Evolutionary conservation across 331 rosid species (phyloP), one percentile per base, ranked within the genome.

Genomic region (Pyracantha coccinea): DNA sequence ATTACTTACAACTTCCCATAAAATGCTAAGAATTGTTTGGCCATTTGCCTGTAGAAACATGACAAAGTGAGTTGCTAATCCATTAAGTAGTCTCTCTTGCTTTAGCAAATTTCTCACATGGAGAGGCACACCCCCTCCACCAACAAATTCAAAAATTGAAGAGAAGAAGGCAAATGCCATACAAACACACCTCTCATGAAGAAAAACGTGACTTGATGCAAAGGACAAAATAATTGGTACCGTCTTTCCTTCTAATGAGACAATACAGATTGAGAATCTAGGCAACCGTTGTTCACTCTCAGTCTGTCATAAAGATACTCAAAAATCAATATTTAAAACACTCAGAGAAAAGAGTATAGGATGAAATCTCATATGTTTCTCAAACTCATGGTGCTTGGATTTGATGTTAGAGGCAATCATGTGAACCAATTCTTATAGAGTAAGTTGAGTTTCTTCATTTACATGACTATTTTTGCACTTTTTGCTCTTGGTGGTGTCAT

Each of bases 361-460:
- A 1, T 15, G 16, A 27, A 21, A 16, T 32, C 7, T 53, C 35
- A 10, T 38, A 58, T 23, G 13, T 16, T 35, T 59, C 8, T 19
- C 15, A 67, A 24, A 60, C 69, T 75, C 72, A 44, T 72, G 53
- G 17, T 55, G 73, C 64, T 62, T 25, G 12, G 63, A 71, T 74
- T 69, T 75, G 29, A 61, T 53, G 78, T 50, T 41, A 29, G 79
- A 41, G 68, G 80, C 72, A 78, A 75, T 86, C 79, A 83, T 81
- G 76, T 65, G 50, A 33, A 82, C 58, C 23, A 17, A 53, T 53
- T 53, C 21, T 6, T 53, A 5, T 0, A 6, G 10, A 17, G 58
- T 53, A 53, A 53, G 23, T 53, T 17, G 10, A 16, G 23, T 12
- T 61, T 27, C 11, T 61, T 27, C n/a, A 61, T 15, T 61, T 14